These are phyloP conservation scores for Actinidia arguta DNA, from an alignment of 179 eudicot genomes.

Conservation along the genomic window DNA sequence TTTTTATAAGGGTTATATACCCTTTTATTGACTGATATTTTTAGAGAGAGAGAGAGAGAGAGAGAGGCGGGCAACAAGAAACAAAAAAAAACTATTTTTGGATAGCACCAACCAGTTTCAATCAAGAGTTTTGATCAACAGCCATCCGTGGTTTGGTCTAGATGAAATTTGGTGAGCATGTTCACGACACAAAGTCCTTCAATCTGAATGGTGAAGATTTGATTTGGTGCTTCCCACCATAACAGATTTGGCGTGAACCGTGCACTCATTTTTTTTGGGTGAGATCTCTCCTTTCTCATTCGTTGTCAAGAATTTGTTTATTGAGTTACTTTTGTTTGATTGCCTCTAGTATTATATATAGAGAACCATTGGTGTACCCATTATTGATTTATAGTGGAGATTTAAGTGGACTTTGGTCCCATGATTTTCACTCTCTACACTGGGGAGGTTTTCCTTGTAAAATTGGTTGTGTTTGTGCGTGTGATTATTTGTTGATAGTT, in stretches of 20 bases:
- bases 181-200: background rate
- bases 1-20: no score
- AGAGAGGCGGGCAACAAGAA: no score
- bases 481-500: background rate
- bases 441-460: background rate
- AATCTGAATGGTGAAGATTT: background rate
- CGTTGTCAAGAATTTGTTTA: background rate
- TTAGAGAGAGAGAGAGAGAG: no score
- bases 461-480: background rate
- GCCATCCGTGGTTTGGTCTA: background rate
- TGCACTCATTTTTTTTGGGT: background rate
- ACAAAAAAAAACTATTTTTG: no score
- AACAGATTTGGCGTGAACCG: background rate
- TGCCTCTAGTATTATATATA: background rate
- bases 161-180: background rate
- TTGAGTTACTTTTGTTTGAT: background rate
- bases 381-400: conserved; percentile 9
- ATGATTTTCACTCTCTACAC: background rate
- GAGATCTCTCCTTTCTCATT: background rate
- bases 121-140: background rate
- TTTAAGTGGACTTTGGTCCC: background rate
- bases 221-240: background rate
- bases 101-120: no score
- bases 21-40: no score
- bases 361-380: background rate